Conservation (phyloP, 202 grass and related monocot genomes). For the Cymbopogon flexuosus region DNA sequence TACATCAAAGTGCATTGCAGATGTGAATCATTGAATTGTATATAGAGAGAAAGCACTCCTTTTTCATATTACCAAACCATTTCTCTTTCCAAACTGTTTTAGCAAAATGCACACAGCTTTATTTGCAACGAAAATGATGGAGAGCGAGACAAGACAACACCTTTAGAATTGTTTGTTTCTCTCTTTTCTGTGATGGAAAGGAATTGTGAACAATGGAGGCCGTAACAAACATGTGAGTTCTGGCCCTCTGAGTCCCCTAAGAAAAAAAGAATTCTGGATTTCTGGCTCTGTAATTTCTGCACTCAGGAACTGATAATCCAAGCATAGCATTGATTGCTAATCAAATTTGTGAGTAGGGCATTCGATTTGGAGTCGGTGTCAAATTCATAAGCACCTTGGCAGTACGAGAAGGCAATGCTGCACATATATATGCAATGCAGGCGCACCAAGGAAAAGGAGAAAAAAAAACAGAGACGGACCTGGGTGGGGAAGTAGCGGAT, state of each 20-base stretch:
- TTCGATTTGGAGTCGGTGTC: neutral
- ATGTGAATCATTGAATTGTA: neutral
- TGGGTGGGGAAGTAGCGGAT: slow-evolving; percentile 92
- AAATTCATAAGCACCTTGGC: neutral
- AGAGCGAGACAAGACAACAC: neutral
- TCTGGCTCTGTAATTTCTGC: neutral
- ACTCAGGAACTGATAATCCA: neutral
- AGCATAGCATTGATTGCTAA: neutral
- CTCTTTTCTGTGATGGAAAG: neutral
- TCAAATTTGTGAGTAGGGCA: neutral
- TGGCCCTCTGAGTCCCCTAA: neutral
- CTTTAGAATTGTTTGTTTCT: neutral
- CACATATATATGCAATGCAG: neutral
- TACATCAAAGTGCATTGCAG: neutral
- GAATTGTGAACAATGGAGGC: neutral
- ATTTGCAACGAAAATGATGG: neutral
- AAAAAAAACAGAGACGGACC: slow-evolving; percentile 9
- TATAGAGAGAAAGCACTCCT: neutral
- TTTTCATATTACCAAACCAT: neutral
- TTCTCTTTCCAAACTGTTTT: neutral
- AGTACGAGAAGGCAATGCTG: neutral
- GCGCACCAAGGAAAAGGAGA: neutral
- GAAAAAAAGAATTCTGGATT: neutral
- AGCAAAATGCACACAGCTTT: neutral
- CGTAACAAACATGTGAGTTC: neutral